Base-by-base conservation (phyloP, 306 rosid species). In the Canavalia ensiformis region DNA sequence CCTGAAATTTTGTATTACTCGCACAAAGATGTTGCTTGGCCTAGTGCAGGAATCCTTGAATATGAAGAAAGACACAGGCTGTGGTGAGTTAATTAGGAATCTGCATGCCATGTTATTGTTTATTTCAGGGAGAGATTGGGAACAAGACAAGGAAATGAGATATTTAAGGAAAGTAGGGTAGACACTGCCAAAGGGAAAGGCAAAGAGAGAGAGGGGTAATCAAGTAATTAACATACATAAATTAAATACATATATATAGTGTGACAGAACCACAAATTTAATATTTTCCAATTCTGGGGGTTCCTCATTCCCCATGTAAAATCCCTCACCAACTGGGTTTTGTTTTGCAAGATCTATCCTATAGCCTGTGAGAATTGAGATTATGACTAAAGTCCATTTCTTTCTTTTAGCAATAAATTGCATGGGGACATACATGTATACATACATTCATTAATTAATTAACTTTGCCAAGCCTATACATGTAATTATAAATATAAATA, bases 31-130 rank as follows among this genome's bases (percentile, higher is more conserved):
- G 83, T 57, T 76, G 86, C 85, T 87, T 84, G 90, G 89, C 90
- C 80, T 29, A 86, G 87, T 77, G 86, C 66, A 76, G 89, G 81
- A 89, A 87, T 82, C 75, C 90, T 89, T 90, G 87, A 87, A 82
- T 88, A 80, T 37, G 57, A 85, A 87, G 85, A 84, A 88, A 88
- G 18, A 58, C 63, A 39, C 83, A 69, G 75, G 60, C 62, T 64
- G 68, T 63, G 75, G 7, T 78, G 77, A 51, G 77, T 41, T 18
- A 18, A 18, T 18, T 52, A 65, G 79, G 81, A 85, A 71, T 87
- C 86, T 85, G 71, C 72, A 66, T 66, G 88, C 72, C 81, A 84
- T 77, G 87, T 18, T 77, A 65, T 82, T 45, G 37, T 74, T 83
- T 86, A 64, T 80, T 68, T 75, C 44, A 35, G 76, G 68, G 69